These are phyloP conservation scores for Trypanosoma conorhini DNA, from an alignment of 208 protist genomes.

Conservation along the genomic window DNA sequence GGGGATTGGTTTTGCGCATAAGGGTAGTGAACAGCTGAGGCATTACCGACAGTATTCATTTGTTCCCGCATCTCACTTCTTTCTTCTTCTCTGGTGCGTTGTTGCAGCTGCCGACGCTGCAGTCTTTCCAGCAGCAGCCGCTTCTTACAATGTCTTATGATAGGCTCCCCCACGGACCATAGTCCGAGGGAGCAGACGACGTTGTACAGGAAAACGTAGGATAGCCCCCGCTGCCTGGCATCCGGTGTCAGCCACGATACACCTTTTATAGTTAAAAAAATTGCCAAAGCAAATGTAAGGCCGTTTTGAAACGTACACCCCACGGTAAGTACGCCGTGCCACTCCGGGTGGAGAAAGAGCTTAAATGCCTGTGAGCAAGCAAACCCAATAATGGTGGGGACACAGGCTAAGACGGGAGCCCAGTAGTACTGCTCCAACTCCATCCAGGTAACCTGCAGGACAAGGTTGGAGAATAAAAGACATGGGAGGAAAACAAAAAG, in stretches of 20 bases:
- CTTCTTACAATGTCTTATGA: slow-evolving; percentile 19
- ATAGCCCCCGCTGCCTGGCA: slow-evolving; percentile 35
- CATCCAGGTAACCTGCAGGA: slow-evolving; percentile 59
- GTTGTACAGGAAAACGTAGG: slow-evolving; percentile 80
- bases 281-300: slow-evolving; percentile 54
- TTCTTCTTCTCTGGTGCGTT: no score
- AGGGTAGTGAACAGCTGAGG: not conserved
- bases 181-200: slow-evolving; percentile 56
- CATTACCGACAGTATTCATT: not conserved
- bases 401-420: slow-evolving; percentile 10
- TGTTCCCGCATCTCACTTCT: not conserved
- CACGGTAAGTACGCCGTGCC: slow-evolving; percentile 52
- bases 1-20: not conserved
- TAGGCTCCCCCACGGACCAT: slow-evolving; percentile 38
- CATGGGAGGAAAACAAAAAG: slow-evolving; percentile 30
- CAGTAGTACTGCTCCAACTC: slow-evolving; percentile 54
- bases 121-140: not conserved
- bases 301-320: slow-evolving; percentile 73
- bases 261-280: slow-evolving; percentile 64
- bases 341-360: slow-evolving; percentile 36
- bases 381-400: slow-evolving; percentile 11
- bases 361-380: slow-evolving; percentile 29
- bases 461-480: slow-evolving; percentile 69
- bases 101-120: not conserved
- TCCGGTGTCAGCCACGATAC: slow-evolving; percentile 47